Base-by-base conservation (phyloP, 2,329 filamentous ascomycete genomes). In the Teratosphaeria gauchensis region DNA sequence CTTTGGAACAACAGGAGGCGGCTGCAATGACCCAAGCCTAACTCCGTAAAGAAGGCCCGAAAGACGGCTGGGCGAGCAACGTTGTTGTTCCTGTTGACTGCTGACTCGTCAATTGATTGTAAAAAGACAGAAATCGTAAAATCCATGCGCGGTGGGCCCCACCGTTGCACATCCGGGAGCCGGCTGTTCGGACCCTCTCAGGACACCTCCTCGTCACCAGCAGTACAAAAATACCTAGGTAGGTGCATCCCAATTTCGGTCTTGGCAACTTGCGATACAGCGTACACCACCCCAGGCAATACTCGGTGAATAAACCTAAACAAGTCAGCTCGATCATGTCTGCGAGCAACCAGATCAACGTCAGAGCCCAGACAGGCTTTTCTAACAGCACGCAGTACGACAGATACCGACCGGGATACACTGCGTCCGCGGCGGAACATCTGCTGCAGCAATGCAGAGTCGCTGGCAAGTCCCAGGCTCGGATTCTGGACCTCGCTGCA, bases 341-440 rank as follows among this genome's bases (percentile, higher is more conserved):
- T 48, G n/a, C 42, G 19, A 48, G 42, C n/a, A 48, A 48, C 4
- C 42, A 53, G 48, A 61, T 62, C 48, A 68, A 65, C 57, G 55
- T 64, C 14, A 65, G 63, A 19, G 77, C 76, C 8, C 72, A 72
- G 31, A 68, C 67, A 12, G 86, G 86, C 58, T 90, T 90, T 71
- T 75, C 80, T 62, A 78, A 88, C 63, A 86, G 85, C 19, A 69
- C 77, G 1, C 76, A 78, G 24, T 90, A 91, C 71, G 86, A 90
- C 68, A 72, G 79, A 46, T 77, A 90, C 69, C 82, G 88, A 14
- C 88, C 88, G 1, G 82, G 83, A 0, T 90, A 90, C 71, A 80
- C 83, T 1, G 64, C 77, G 0, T 77, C 79, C 58, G 82, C 83
- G 4, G 81, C 88, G 14, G 74, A 82, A 21, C 72, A 74, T 38